Percentiles rank a stretch among this genome's conserved stretches.
Conservation (phyloP, 441 rosid genomes). For the Populus hybrid region DNA sequence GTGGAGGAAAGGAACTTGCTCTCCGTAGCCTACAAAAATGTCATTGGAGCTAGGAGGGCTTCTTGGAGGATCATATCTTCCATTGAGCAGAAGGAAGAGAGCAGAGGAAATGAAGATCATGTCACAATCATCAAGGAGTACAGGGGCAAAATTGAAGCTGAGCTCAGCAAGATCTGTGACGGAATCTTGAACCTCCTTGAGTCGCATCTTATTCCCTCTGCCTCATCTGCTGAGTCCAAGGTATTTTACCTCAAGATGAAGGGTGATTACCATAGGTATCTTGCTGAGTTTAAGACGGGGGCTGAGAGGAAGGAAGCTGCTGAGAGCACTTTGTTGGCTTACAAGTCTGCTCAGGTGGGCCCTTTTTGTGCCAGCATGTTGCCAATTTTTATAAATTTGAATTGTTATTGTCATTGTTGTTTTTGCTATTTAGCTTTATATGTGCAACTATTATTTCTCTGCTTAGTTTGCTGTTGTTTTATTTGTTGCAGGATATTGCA, state of each 20-base stretch:
- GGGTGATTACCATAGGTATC: slow-evolving; percentile 91
- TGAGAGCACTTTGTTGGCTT: slow-evolving; percentile 89
- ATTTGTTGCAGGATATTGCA: slow-evolving; percentile 75
- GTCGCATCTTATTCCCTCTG: slow-evolving; percentile 80
- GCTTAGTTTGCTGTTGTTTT: slow-evolving; percentile 14
- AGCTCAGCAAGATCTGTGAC: slow-evolving; percentile 86
- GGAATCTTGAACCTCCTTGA: slow-evolving; percentile 87
- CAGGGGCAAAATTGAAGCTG: slow-evolving; percentile 82
- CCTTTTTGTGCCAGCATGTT: neutral
- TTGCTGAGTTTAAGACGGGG: slow-evolving; percentile 91
- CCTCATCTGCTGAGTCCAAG: slow-evolving; percentile 88
- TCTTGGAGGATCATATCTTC: slow-evolving; percentile 98
- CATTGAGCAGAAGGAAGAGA: slow-evolving; percentile 97
- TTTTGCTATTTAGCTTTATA: neutral
- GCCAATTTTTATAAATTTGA: neutral
- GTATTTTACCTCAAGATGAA: slow-evolving; percentile 97
- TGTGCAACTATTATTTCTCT: neutral
- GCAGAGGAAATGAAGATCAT: slow-evolving; percentile 86
- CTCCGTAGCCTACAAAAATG: slow-evolving; percentile 96
- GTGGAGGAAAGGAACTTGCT: slow-evolving; percentile 95
- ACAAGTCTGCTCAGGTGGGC: slow-evolving; percentile 91
- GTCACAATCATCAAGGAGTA: slow-evolving; percentile 79
- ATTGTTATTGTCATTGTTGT: slow-evolving; percentile 4
- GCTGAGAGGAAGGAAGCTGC: slow-evolving; percentile 97
- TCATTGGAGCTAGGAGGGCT: slow-evolving; percentile 95